Conservation (phyloP, 352 stramenopile species). For the Phytophthora citrophthora region DNA sequence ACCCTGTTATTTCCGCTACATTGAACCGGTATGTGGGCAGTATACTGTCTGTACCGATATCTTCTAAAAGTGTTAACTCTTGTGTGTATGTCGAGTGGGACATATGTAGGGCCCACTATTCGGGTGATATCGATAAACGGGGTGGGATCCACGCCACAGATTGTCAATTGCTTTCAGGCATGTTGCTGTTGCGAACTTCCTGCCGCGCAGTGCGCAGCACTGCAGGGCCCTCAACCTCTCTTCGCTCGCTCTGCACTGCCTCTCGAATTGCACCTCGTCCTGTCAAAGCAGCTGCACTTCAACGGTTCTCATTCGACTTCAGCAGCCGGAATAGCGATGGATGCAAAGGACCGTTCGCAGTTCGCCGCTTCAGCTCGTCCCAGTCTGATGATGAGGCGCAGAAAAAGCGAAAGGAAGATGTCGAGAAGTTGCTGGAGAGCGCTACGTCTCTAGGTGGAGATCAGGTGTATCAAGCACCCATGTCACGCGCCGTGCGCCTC, state of each 20-base stretch:
- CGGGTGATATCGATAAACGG: too few relatives aligned
- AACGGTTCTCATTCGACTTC: slow-evolving; percentile 18
- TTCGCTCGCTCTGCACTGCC: slow-evolving; percentile 7
- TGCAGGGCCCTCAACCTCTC: slow-evolving; percentile 4
- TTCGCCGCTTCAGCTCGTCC: slow-evolving; percentile 26
- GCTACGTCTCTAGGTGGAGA: neutral
- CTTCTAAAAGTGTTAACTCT: too few relatives aligned
- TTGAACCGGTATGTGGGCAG: too few relatives aligned
- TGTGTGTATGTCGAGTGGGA: too few relatives aligned
- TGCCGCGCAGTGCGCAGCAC: slow-evolving; percentile 18
- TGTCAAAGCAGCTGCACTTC: slow-evolving; percentile 13
- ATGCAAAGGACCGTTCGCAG: slow-evolving; percentile 1
- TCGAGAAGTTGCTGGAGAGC: neutral
- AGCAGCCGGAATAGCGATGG: slow-evolving; percentile 3
- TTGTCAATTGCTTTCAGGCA: neutral
- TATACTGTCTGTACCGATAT: too few relatives aligned
- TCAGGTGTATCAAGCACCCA: slow-evolving; percentile 73
- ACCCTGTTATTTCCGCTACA: too few relatives aligned
- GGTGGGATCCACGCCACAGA: slow-evolving; percentile 17
- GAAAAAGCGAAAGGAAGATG: slow-evolving; percentile 4
- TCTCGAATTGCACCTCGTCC: neutral
- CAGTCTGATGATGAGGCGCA: slow-evolving; percentile 13
- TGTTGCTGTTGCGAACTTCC: slow-evolving; percentile 18
- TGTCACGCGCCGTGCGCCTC: slow-evolving; percentile 76
- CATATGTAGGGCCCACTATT: too few relatives aligned